Base-by-base conservation (phyloP, 2,329 filamentous ascomycete species). In the Remersonia thermophila region DNA sequence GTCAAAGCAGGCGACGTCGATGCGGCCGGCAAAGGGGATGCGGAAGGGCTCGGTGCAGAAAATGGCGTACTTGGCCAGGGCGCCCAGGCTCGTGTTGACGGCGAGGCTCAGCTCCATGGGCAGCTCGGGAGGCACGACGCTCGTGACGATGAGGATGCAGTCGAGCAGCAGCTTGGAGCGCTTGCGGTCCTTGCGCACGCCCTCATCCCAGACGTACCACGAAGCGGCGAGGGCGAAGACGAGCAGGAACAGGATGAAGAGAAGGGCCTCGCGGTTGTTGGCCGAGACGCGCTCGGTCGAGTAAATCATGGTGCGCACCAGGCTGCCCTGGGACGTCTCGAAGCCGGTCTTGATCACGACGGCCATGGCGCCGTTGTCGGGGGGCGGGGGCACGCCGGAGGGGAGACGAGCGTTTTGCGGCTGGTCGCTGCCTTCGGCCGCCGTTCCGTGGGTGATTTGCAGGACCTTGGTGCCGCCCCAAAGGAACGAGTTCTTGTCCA, bases 251-350 rank as follows among this genome's bases (percentile, higher is more conserved):
- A 98, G 71, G 47, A 98, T 98, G 66, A 98, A 98, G 42, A 93
- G 71, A n/a, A 98, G 65, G 2, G 91, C 91, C 61, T 98, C 91
- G 30, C 80, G 79, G 54, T 98, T 96, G 64, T 95, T 95, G 50
- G 91, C 91, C n/a, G 89, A 96, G 16, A 98, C 89, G 47, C 89
- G 85, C 60, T 98, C 91, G 2, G 91, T 98, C 1, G 93, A 95
- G 66, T 94, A 98, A 53, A 98, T 98, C 91, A 98, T 98, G 48
- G 91, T 98, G 44, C 91, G 83, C 42, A 98, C 91, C 41, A 98
- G 73, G 59, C 86, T 95, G 45, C 91, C 91, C 62, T 98, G 93
- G 38, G 89, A 96, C 9, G 91, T 98, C 63, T 98, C 93, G 53
- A 98, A 98, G 10, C 91, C 91, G 36, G 91, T 98, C 72, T 95